Base-by-base conservation (phyloP, 2,329 filamentous ascomycete genomes). In the Coniochaeta hoffmannii region DNA sequence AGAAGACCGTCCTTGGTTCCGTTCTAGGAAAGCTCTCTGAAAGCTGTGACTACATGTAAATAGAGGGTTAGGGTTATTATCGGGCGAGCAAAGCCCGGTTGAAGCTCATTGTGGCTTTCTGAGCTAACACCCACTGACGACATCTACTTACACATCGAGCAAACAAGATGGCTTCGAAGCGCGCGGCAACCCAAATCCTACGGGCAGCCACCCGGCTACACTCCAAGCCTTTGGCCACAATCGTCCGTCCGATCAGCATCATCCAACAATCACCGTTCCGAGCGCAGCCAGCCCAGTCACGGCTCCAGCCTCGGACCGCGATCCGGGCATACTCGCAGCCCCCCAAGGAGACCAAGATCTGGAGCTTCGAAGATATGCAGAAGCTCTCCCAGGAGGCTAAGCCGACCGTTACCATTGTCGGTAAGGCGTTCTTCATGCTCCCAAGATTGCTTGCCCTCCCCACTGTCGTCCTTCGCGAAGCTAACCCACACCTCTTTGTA, bases 291-390 rank as follows among this genome's bases (percentile, higher is more conserved):
- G 14, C 14, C 11, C 7, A 2, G 17, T 12, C 36, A 11, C 4
- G 22, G n/a, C 10, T 46, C 14, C 50, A 26, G 9, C 19, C 10
- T 4, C 14, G 49, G 41, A n/a, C 26, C 34, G 24, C 17, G 12
- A 32, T 54, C 22, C 56, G 66, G 10, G 61, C 62, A 34, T 72
- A 68, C 59, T 71, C 68, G 6, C 60, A 64, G 56, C 52, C 57
- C 28, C 54, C 49, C 14, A 34, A 58, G 24, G 54, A 63, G 58
- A 73, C 63, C 62, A 78, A 72, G 62, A 64, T 73, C 10, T 83
- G 77, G 71, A 66, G 61, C 8, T 83, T 81, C 63, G 70, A 75
- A 56, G 75, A 72, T 26, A 73, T 74, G 2, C 67, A 74, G 66
- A 64, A 69, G n/a, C 64, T 73, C 28, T 65, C 65, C 6, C 54